Evolutionary conservation across 495 filamentous ascomycete species (phyloP), one percentile per base, ranked within the genome.

Genomic region (Aspergillus bridgeri): DNA sequence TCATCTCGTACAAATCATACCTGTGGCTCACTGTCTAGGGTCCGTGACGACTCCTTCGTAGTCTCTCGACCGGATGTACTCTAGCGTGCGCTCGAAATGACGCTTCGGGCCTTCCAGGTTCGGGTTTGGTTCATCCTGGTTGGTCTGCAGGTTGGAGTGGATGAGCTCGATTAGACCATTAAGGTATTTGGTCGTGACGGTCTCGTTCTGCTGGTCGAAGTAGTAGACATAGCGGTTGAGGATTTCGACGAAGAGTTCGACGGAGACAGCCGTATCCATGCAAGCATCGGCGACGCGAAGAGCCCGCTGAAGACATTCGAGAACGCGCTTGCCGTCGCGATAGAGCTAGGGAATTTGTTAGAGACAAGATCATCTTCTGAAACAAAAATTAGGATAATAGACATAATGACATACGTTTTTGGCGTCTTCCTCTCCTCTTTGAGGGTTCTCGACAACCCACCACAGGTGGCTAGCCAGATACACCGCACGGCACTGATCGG

Each of bases 111-210:
- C 87, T 61, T 98, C 95, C 18, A 96, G 81, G 4, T 86, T 83
- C 11, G 87, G 86, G 65, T 92, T 92, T 7, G 72, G 68, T 44
- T 77, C 76, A 5, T 74, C 73, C 62, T 94, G 88, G 65, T 88
- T 90, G 57, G 87, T 92, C 60, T 88, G 86, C 20, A 98, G 81
- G 67, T 98, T 98, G 13, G 90, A 95, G 72, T 98, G 92, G 60
- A 98, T 98, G 57, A 98, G 84, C 76, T 98, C 94, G 65, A 98
- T 97, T 33, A 98, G 87, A 4, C 94, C 94, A 67, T 98, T 98
- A 50, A 98, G 81, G 68, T 98, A 98, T 75, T 97, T 98, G 13
- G 89, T 96, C 3, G 94, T 98, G 33, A 98, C 93, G 47, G 91
- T 93, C 75, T 98, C 94, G 73, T 98, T 98, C 74, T 96, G 91